phyloP scores from a whole-genome alignment of 768 basidiomycete genomes.

The Lepiota brunneoincarnata region DNA sequence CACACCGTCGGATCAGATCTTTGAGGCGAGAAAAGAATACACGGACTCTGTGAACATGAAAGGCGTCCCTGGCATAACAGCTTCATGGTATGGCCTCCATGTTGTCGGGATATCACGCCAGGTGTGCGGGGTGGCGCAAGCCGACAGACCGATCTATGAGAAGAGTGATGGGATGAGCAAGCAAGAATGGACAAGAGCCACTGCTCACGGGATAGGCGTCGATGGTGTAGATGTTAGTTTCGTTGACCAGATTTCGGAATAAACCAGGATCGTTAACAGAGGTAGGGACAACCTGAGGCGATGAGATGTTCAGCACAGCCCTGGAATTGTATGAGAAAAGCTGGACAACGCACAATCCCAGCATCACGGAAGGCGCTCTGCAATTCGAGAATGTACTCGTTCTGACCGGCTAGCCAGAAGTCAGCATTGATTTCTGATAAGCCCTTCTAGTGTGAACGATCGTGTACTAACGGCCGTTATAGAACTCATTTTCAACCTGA shows the following conservation, averaged over 20 bases:
- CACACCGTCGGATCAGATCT: not conserved
- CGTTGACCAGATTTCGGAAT: not conserved
- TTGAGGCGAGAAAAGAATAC: not conserved
- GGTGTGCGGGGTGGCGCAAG: not conserved
- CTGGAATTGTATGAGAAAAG: not conserved
- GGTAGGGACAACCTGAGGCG: not conserved
- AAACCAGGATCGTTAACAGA: not conserved
- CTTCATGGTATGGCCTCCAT: not conserved
- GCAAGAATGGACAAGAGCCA: not conserved
- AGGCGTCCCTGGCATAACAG: not conserved
- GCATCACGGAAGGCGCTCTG: not conserved
- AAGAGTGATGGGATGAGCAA: not conserved
- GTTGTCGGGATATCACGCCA: constrained; percentile 1
- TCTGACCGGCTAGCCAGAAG: not conserved
- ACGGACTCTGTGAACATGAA: constrained; percentile 1
- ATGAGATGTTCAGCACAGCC: not conserved
- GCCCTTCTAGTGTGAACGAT: too few relatives aligned
- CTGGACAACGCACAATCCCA: not conserved
- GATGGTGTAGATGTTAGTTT: not conserved
- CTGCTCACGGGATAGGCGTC: not conserved
- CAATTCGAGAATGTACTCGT: not conserved
- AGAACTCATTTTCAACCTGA: not conserved
- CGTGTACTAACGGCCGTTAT: not conserved
- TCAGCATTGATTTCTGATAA: not conserved
- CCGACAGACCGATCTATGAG: not conserved